Conservation (phyloP, 2,329 filamentous ascomycete species). For the Trichophyton verrucosum region DNA sequence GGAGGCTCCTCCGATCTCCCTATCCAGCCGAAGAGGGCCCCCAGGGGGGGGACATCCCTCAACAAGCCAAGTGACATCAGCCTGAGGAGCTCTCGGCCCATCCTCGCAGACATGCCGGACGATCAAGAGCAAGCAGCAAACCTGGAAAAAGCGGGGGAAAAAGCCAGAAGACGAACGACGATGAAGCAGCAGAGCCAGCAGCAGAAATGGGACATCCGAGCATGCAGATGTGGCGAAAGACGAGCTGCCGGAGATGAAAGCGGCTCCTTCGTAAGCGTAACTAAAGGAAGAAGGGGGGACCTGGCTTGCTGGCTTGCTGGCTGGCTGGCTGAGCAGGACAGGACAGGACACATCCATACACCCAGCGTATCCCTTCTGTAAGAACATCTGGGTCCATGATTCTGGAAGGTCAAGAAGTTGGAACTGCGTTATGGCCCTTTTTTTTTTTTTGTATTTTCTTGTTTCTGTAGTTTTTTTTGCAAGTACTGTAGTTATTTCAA, state of each 20-base stretch:
- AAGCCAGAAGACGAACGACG: background rate
- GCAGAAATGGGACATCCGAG: too few relatives aligned
- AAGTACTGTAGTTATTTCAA: too few relatives aligned
- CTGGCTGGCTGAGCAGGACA: background rate
- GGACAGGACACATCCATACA: background rate
- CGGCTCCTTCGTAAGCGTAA: background rate
- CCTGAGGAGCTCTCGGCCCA: background rate
- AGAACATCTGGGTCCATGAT: background rate
- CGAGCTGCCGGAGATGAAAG: background rate
- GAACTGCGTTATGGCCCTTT: background rate
- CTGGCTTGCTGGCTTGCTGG: background rate
- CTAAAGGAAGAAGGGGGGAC: background rate
- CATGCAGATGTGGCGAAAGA: background rate
- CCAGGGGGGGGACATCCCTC: background rate
- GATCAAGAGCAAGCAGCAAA: background rate
- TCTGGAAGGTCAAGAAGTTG: background rate
- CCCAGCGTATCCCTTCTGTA: too few relatives aligned
- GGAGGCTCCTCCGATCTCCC: background rate
- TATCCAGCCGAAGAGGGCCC: background rate
- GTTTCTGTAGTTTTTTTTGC: too few relatives aligned
- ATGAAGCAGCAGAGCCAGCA: too few relatives aligned
- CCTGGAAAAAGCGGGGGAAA: conserved; percentile 3
- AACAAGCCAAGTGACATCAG: background rate
- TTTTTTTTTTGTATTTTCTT: background rate
- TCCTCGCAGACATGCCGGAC: background rate